phyloP scores from a whole-genome alignment of 139 green algal species.

The Trebouxia sp. region DNA sequence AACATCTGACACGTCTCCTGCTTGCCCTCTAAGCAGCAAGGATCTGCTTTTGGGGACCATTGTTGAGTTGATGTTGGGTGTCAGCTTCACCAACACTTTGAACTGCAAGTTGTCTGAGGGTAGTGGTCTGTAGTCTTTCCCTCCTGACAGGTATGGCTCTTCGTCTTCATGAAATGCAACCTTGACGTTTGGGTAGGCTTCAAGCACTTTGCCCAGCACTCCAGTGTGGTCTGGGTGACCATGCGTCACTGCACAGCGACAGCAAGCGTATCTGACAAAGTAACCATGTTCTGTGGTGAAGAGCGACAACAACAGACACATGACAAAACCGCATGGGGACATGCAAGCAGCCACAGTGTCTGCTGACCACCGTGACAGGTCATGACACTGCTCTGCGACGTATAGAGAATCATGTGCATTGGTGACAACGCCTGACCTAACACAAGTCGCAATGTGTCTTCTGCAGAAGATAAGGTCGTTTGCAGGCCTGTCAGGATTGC shows the following conservation, averaged over 20 bases:
- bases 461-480: neutral
- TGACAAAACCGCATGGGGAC: too few species aligned
- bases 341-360: too few species aligned
- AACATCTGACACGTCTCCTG: constrained; percentile 22
- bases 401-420: neutral
- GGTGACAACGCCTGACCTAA: constrained; percentile 18
- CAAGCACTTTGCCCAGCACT: neutral
- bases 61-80: neutral
- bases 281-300: too few species aligned
- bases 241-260: constrained; percentile 7
- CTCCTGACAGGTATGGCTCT: neutral
- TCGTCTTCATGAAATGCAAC: constrained; percentile 7
- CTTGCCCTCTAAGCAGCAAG: constrained; percentile 2
- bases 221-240: constrained; percentile 14
- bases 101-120: neutral
- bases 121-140: neutral
- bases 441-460: constrained; percentile 2
- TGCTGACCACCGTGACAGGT: too few species aligned
- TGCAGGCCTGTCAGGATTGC: neutral
- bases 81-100: neutral
- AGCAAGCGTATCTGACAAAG: too few species aligned
- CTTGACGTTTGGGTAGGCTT: neutral
- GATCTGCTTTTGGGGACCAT: neutral
- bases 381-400: too few species aligned
- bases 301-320: too few species aligned